Conservation (phyloP, 495 filamentous ascomycete genomes). For the Oidiodendron maius region DNA sequence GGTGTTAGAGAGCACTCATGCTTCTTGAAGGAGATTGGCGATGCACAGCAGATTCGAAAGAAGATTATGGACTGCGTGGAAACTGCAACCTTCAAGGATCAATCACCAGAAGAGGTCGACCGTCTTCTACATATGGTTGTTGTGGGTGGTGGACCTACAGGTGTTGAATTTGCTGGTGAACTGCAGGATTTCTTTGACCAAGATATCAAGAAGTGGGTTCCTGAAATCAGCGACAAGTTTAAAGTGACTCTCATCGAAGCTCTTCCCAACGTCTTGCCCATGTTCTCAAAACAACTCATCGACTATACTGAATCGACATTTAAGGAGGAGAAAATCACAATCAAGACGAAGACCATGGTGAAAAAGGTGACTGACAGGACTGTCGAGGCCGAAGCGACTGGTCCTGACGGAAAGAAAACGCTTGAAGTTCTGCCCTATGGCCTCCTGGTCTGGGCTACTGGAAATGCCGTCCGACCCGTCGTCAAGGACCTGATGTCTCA, state of each 20-base stretch:
- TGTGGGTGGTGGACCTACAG: slow-evolving; percentile 94
- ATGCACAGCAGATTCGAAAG: slow-evolving; percentile 93
- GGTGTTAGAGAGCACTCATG: slow-evolving; percentile 93
- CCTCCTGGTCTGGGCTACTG: slow-evolving; percentile 96
- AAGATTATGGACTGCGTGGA: slow-evolving; percentile 99
- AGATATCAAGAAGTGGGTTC: slow-evolving; percentile 96
- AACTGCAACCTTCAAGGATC: slow-evolving; percentile 97
- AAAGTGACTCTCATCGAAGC: slow-evolving; percentile 96
- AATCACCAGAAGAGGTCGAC: slow-evolving; percentile 81
- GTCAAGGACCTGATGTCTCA: slow-evolving; percentile 86
- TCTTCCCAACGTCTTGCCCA: slow-evolving; percentile 94
- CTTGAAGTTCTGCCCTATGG: slow-evolving; percentile 84
- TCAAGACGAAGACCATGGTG: slow-evolving; percentile 98
- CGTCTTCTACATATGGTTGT: slow-evolving; percentile 99
- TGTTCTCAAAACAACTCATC: slow-evolving; percentile 98
- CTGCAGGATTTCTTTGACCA: slow-evolving; percentile 98
- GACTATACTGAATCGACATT: slow-evolving; percentile 99
- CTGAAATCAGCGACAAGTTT: slow-evolving; percentile 90
- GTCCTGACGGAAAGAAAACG: slow-evolving; percentile 81
- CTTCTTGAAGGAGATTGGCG: slow-evolving; percentile 96
- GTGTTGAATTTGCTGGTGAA: slow-evolving; percentile 97
- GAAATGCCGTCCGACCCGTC: slow-evolving; percentile 85
- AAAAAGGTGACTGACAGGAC: slow-evolving; percentile 93
- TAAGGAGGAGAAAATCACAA: slow-evolving; percentile 95
- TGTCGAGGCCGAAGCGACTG: slow-evolving; percentile 83